Evolutionary conservation across 2,329 filamentous ascomycete species (phyloP), one percentile per base, ranked within the genome.

Genomic region (Colletotrichum sp.): DNA sequence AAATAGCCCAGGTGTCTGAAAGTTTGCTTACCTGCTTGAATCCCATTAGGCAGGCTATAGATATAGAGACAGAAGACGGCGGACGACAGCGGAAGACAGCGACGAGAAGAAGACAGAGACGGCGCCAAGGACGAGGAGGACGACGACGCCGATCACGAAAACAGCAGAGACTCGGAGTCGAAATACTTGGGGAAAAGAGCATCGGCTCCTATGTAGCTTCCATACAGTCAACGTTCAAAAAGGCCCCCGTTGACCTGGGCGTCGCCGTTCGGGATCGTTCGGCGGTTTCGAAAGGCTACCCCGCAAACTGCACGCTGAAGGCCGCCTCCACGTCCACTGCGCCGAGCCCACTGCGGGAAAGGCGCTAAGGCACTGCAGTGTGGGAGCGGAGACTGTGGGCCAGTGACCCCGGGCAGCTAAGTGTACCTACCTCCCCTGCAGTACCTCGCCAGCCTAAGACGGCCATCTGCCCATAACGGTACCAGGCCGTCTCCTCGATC

Each of bases 231-330:
- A 34, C 21, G 44, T 55, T 55, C 34, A 12, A n/a, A 26, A 13
- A 26, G 32, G 65, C n/a, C 65, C 65, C 39, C 65, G 26, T n/a
- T n/a, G 65, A n/a, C n/a, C 49, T 68, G 28, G 66, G 52, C 24
- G 32, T 59, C 72, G 57, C 68, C 36, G 21, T 68, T 68, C 57
- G 57, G 70, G 55, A 64, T 28, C 16, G 62, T 69, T 73, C 73
- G 49, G 64, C 36, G 71, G 74, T 76, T 76, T 75, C 75, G 71
- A 71, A 62, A 72, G 60, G 49, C 57, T 73, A 76, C 74, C 74
- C 74, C 74, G 74, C 74, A 76, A 73, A 76, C 64, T 69, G 70
- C 26, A 67, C 52, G 44, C 70, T 64, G 26, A 69, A 36, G 36
- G n/a, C 73, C 55, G 57, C 57, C 57, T 34, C 63, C 68, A 62